Conservation (phyloP, 2,329 filamentous ascomycete species). For the Cyanodermella asteris region DNA sequence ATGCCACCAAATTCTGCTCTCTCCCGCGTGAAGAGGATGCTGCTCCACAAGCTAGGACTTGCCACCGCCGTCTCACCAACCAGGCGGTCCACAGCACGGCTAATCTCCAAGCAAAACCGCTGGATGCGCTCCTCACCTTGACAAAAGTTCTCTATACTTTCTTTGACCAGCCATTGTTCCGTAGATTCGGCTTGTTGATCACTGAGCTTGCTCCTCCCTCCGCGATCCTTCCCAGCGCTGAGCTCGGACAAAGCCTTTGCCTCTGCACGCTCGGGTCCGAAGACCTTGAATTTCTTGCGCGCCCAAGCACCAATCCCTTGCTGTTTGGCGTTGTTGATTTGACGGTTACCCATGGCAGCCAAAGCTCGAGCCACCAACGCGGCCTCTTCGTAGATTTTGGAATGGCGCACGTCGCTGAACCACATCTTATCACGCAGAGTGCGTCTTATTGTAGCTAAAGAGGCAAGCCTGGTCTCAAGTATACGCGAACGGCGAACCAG, state of each 20-base stretch:
- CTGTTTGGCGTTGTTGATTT: constrained; percentile 18
- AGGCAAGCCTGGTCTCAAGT: neutral
- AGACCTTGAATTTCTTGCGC: constrained; percentile 9
- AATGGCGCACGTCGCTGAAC: constrained; percentile 89
- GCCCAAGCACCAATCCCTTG: constrained; percentile 11
- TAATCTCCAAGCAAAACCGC: constrained; percentile 75
- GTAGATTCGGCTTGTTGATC: constrained; percentile 85
- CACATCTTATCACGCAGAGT: constrained; percentile 83
- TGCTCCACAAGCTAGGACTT: constrained; percentile 78
- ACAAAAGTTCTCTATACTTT: constrained; percentile 79
- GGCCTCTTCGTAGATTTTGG: constrained; percentile 68
- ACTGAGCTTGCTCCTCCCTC: constrained; percentile 85
- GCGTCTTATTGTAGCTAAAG: constrained; percentile 2
- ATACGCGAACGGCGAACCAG: constrained; percentile 14
- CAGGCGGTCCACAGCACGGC: constrained; percentile 64
- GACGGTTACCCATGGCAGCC: constrained; percentile 63
- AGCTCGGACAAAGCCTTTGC: constrained; percentile 72
- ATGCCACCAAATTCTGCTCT: constrained; percentile 4
- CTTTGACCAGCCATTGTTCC: constrained; percentile 57
- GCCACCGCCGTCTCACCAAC: constrained; percentile 68
- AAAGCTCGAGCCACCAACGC: constrained; percentile 69
- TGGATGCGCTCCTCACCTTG: constrained; percentile 88
- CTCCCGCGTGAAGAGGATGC: constrained; percentile 66
- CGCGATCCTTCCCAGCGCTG: constrained; percentile 61
- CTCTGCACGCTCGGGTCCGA: constrained; percentile 31